Conservation (phyloP, 495 filamentous ascomycete species). For the Tetracladium setigerum region DNA sequence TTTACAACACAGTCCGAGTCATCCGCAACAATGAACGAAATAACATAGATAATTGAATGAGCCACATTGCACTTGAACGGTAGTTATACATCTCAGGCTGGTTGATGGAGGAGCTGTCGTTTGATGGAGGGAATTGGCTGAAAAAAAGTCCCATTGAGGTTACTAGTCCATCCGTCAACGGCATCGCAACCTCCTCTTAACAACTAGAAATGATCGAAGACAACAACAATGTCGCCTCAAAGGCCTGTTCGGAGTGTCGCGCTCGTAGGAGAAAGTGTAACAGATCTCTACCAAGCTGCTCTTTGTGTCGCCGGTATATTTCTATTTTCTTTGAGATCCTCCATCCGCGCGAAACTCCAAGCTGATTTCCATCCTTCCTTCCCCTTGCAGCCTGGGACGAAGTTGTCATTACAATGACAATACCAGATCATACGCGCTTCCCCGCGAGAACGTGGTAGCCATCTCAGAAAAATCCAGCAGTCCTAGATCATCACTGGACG, state of each 20-base stretch:
- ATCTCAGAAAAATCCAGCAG: neutral
- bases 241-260: constrained; percentile 10
- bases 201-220: too few species aligned
- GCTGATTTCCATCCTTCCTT: constrained; percentile 9
- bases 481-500: neutral
- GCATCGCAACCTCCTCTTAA: too few species aligned
- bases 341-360: constrained; percentile 23
- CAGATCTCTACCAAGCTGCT: constrained; percentile 33
- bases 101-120: too few species aligned
- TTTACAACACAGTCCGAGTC: too few species aligned
- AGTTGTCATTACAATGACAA: constrained; percentile 7
- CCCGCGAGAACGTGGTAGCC: neutral
- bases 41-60: too few species aligned
- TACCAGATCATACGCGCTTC: neutral
- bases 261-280: constrained; percentile 42
- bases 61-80: too few species aligned
- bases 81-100: too few species aligned
- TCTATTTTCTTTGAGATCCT: constrained; percentile 25
- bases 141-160: too few species aligned
- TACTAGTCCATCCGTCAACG: too few species aligned
- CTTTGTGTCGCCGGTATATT: constrained; percentile 24
- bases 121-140: too few species aligned
- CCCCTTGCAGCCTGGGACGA: constrained; percentile 18
- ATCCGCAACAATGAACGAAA: too few species aligned
- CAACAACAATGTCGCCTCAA: too few species aligned